These are phyloP conservation scores for Hypericum androsaemum DNA, from an alignment of 345 rosid genomes.

Conservation along the genomic window DNA sequence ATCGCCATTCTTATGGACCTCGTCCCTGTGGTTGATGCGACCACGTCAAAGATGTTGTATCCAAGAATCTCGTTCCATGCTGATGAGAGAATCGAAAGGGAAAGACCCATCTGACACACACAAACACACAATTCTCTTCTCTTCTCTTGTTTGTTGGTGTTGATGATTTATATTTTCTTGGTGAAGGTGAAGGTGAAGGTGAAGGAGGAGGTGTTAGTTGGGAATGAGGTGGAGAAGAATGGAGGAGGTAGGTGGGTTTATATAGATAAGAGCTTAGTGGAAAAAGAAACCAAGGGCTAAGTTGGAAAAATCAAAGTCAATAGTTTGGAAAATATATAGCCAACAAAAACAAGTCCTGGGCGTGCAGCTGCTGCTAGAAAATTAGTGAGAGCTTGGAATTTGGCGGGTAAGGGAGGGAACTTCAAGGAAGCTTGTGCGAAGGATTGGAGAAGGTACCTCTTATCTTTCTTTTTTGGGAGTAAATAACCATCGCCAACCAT, in stretches of 20 bases:
- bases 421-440: constrained; percentile 29
- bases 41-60: constrained; percentile 20
- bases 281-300: background rate
- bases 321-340: constrained; percentile 1
- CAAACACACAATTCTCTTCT: constrained; percentile 10
- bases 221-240: constrained; percentile 1
- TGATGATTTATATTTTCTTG: too few relatives aligned
- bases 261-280: constrained; percentile 5
- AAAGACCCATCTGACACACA: constrained; percentile 36
- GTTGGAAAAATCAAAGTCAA: constrained; percentile 19
- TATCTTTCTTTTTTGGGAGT: too few relatives aligned
- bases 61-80: constrained; percentile 32
- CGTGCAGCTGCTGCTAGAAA: background rate
- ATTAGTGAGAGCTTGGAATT: too few relatives aligned
- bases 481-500: too few relatives aligned
- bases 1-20: constrained; percentile 27
- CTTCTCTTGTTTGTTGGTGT: constrained; percentile 4
- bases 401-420: background rate
- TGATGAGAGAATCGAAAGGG: constrained; percentile 33
- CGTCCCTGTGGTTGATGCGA: constrained; percentile 21
- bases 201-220: too few relatives aligned
- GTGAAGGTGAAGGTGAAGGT: too few relatives aligned
- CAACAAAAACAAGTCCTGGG: too few relatives aligned
- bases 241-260: background rate
- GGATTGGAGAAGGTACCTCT: constrained; percentile 8